Conservation (phyloP, 371 early-diverging fungal species). For the Mortierella sp. region DNA sequence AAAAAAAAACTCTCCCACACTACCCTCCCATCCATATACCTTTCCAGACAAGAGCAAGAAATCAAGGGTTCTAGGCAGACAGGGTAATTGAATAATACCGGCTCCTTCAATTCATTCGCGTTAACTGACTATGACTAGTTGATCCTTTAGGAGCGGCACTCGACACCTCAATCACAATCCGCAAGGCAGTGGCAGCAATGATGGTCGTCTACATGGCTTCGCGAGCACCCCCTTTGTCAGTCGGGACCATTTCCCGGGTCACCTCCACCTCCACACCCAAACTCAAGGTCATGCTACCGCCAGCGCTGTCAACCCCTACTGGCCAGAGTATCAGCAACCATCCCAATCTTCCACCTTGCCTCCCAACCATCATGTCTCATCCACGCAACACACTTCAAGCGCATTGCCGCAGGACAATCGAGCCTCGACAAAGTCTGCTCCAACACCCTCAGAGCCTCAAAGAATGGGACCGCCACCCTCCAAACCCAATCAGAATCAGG, state of each 20-base stretch:
- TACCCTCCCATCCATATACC: too few relatives aligned
- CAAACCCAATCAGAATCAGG: conserved; percentile 44
- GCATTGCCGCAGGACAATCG: background rate
- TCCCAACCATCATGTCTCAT: conserved; percentile 21
- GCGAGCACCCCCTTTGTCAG: background rate
- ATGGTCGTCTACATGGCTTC: background rate
- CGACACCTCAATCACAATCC: background rate
- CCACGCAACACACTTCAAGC: conserved; percentile 15
- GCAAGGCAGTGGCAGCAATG: conserved; percentile 7
- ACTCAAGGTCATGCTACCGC: background rate
- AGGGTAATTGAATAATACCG: background rate
- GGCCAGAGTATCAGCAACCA: conserved; percentile 32
- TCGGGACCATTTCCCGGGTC: background rate
- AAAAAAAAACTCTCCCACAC: too few relatives aligned
- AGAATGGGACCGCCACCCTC: conserved; percentile 7
- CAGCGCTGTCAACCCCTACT: conserved; percentile 14
- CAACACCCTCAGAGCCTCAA: conserved; percentile 3
- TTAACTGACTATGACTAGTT: conserved; percentile 22
- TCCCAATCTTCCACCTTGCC: conserved; percentile 14
- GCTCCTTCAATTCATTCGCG: background rate
- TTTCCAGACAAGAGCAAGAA: too few relatives aligned
- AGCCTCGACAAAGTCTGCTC: background rate
- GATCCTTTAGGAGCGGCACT: conserved; percentile 17
- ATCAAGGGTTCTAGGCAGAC: background rate
- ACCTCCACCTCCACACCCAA: background rate